These are phyloP conservation scores for Leishmania arabica DNA, from an alignment of 208 protist genomes.

Conservation along the genomic window DNA sequence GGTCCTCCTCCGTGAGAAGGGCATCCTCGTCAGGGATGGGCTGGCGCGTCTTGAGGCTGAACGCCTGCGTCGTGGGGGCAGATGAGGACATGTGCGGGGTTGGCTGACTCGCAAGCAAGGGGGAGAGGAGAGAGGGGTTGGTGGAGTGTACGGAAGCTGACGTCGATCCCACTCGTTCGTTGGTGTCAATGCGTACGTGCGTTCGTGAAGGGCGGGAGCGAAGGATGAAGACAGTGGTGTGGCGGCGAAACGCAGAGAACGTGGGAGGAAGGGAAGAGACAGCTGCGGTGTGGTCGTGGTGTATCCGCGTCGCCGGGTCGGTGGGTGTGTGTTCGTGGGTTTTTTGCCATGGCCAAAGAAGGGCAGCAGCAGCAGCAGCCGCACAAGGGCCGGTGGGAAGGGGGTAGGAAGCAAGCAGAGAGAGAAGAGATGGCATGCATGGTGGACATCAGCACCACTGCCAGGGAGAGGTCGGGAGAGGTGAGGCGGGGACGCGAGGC, in stretches of 20 bases:
- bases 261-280: neutral
- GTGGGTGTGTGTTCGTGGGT: neutral
- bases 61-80: conserved; percentile 58
- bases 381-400: neutral
- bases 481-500: neutral
- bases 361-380: neutral
- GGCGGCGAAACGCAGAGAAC: neutral
- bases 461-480: neutral
- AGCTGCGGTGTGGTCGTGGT: neutral
- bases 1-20: conserved; percentile 81
- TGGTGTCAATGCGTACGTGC: neutral
- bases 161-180: neutral
- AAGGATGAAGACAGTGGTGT: neutral
- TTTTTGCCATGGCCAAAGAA: neutral
- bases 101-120: neutral
- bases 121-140: neutral
- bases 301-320: neutral
- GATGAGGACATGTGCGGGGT: conserved; percentile 5
- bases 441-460: neutral
- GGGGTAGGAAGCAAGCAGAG: neutral
- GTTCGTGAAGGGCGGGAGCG: conserved; percentile 12
- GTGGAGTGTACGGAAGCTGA: neutral
- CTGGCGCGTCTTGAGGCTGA: conserved; percentile 78
- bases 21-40: conserved; percentile 76
- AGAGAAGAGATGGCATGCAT: neutral